Base-by-base conservation (phyloP, 495 filamentous ascomycete species). In the Penicillium riverlandense region DNA sequence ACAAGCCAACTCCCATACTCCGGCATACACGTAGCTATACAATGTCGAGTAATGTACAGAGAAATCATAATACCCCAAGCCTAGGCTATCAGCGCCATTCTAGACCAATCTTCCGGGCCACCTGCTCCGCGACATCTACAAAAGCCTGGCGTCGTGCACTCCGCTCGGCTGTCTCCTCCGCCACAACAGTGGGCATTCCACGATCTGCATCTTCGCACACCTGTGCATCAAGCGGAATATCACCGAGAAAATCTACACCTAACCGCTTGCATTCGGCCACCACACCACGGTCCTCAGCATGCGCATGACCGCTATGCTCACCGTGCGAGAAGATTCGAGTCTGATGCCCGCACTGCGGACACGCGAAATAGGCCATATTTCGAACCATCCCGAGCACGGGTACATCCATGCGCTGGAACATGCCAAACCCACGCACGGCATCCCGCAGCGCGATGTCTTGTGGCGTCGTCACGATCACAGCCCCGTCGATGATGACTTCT, bases 301-400 rank as follows among this genome's bases (percentile, higher is more conserved):
- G 48, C 4, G 65, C 62, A 38, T 67, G 65, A 35, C 59, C 41
- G 1, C 38, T 42, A 40, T 52, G 36, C 7, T 62, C 57, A 3
- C 66, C 66, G 44, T 76, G 69, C 3, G 71, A 70, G 61, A 97
- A 97, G 14, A 98, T 85, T 33, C 78, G 75, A n/a, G 87, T 90
- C 34, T 78, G 69, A 5, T 76, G 71, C 6, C 73, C 69, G 49
- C 92, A 98, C 40, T 81, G 69, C 0, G 90, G 88, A 52, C 92
- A 97, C 1, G 65, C 71, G 53, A 95, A 96, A 16, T 84, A 73
- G 3, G 82, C 84, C 92, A 99, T 99, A 52, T 99, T 99, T 57
- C 91, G 84, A 38, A 97, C 83, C 74, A 97, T 83, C n/a, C 92
- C 92, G 16, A 97, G 67, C 29, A 95, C 82, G 14, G 80, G 80